Conservation (phyloP, 768 basidiomycete species). For the Tricholoma flavovirens region DNA sequence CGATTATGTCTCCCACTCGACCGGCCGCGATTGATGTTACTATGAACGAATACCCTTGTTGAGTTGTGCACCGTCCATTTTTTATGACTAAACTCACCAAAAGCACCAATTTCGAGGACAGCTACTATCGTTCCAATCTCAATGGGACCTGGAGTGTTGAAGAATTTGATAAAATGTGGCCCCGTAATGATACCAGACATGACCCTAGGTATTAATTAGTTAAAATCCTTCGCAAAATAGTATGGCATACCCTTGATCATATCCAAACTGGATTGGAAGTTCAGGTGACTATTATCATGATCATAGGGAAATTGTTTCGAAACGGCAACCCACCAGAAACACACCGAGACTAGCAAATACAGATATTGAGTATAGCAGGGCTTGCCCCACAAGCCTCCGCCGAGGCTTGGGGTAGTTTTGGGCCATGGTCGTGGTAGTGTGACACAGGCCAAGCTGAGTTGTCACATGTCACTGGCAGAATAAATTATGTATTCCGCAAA, state of each 20-base stretch:
- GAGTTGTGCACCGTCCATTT: no score
- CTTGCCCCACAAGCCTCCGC: constrained; percentile 59
- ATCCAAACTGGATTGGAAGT: constrained; percentile 50
- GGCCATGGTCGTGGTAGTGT: constrained; percentile 8
- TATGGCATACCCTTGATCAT: constrained; percentile 64
- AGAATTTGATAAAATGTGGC: constrained; percentile 71
- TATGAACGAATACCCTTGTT: constrained; percentile 21
- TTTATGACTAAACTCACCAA: constrained; percentile 42
- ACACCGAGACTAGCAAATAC: constrained; percentile 74
- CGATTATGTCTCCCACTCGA: constrained; percentile 79
- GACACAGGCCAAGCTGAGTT: no score
- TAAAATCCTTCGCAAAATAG: neutral
- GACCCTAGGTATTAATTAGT: constrained; percentile 38
- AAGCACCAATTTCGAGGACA: constrained; percentile 83
- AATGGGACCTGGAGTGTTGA: constrained; percentile 61
- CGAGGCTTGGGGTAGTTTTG: constrained; percentile 28
- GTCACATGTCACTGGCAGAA: no score
- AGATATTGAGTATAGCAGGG: constrained; percentile 65
- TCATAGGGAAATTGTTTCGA: constrained; percentile 5
- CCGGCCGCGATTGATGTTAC: constrained; percentile 92
- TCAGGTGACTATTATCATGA: neutral
- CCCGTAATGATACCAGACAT: constrained; percentile 86
- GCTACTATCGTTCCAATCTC: constrained; percentile 85
- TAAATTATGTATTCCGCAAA: no score
- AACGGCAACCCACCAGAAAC: constrained; percentile 53